Conservation (phyloP, 441 rosid species). For the Croton setiger region DNA sequence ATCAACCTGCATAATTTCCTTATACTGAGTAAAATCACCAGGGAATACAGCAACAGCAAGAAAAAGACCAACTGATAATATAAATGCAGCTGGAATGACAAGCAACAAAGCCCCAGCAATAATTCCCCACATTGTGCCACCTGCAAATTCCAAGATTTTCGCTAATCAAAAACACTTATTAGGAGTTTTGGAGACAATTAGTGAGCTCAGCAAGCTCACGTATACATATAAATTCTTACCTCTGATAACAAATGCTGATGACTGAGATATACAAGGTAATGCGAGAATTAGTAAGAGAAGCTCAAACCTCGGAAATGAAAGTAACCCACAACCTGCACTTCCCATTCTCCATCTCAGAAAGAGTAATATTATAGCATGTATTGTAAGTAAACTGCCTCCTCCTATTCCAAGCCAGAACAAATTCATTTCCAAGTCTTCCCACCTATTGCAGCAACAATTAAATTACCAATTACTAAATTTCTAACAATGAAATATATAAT, state of each 20-base stretch:
- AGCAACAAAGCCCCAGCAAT: constrained; percentile 45
- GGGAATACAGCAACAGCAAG: constrained; percentile 34
- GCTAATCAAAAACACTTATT: constrained; percentile 14
- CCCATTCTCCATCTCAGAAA: constrained; percentile 47
- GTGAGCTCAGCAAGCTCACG: constrained; percentile 4
- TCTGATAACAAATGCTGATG: constrained; percentile 50
- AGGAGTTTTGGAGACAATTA: background rate
- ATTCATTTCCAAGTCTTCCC: constrained; percentile 53
- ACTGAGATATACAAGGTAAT: constrained; percentile 50
- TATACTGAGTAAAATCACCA: constrained; percentile 40
- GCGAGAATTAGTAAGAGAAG: constrained; percentile 42
- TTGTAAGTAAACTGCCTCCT: constrained; percentile 34
- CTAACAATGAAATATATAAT: background rate
- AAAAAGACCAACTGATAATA: constrained; percentile 39
- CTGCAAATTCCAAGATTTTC: constrained; percentile 26
- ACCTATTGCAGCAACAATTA: constrained; percentile 29
- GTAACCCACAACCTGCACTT: constrained; percentile 30
- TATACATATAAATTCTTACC: constrained; percentile 28
- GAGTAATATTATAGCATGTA: constrained; percentile 29
- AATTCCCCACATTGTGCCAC: constrained; percentile 42
- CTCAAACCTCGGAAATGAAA: constrained; percentile 49
- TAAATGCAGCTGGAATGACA: constrained; percentile 42
- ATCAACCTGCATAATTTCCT: constrained; percentile 36
- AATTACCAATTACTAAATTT: background rate
- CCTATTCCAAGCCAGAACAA: constrained; percentile 54